A percentile compares a stretch with the other conserved stretches of the same genome.
These are phyloP conservation scores for Penicillium canariense DNA, from an alignment of 495 filamentous ascomycete species.

Conservation along the genomic window DNA sequence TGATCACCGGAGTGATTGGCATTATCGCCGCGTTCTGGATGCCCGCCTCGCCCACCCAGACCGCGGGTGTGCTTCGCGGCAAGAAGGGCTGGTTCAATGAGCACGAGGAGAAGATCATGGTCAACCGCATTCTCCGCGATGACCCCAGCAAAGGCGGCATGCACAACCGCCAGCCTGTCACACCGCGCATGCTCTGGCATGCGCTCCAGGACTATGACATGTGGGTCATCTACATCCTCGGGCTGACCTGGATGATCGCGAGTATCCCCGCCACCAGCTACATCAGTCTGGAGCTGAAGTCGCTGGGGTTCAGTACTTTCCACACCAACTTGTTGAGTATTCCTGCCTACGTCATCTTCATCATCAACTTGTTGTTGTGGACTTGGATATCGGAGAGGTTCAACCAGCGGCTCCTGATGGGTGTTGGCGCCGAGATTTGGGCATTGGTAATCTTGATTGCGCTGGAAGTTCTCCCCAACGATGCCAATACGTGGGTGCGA, in stretches of 20 bases:
- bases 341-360: conserved; percentile 53
- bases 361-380: conserved; percentile 43
- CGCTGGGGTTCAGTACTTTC: conserved; percentile 62
- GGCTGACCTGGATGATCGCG: conserved; percentile 52
- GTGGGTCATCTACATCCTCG: conserved; percentile 52
- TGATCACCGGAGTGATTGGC: conserved; percentile 61
- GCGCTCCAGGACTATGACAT: conserved; percentile 54
- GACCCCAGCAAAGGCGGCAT: conserved; percentile 69
- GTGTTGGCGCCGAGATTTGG: conserved; percentile 54
- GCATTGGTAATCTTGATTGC: conserved; percentile 53
- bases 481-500: conserved; percentile 48
- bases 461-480: conserved; percentile 39
- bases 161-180: conserved; percentile 58
- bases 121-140: conserved; percentile 69
- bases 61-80: conserved; percentile 63
- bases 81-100: conserved; percentile 69
- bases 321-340: conserved; percentile 67
- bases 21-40: conserved; percentile 64
- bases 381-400: conserved; percentile 55
- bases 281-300: conserved; percentile 57
- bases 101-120: conserved; percentile 57
- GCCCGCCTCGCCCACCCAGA: conserved; percentile 71
- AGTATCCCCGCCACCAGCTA: conserved; percentile 42
- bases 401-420: conserved; percentile 52
- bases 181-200: conserved; percentile 43